A percentile compares a stretch with the other conserved stretches of the same genome.
Evolutionary conservation across 2,329 filamentous ascomycete species (phyloP).

Genomic region (Myotisia sp.): DNA sequence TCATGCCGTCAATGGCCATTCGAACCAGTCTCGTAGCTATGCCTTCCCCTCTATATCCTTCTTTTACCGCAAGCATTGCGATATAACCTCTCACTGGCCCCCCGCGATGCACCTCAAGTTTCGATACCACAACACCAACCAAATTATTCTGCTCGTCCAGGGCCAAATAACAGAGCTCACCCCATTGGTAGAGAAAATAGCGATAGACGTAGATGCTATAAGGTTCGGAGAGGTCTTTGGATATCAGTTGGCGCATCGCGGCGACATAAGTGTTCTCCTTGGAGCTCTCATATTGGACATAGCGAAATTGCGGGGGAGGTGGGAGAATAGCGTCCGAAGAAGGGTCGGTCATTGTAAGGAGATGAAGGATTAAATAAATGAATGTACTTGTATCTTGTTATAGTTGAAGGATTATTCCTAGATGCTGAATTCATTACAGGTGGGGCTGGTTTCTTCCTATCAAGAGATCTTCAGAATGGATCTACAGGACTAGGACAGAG

Average conservation of each 20-base stretch:
- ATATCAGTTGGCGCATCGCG: conserved; percentile 81
- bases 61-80: conserved; percentile 89
- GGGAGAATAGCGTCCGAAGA: conserved; percentile 4
- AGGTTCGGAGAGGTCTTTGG: conserved; percentile 89
- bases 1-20: conserved; percentile 84
- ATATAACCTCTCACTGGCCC: conserved; percentile 89
- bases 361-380: too few relatives aligned
- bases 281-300: conserved; percentile 44
- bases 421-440: too few relatives aligned
- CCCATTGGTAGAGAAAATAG: conserved; percentile 97
- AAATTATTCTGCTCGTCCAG: conserved; percentile 43
- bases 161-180: conserved; percentile 83
- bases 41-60: conserved; percentile 64
- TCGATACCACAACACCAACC: conserved; percentile 85
- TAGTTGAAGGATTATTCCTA: too few relatives aligned
- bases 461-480: too few relatives aligned
- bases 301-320: conserved; percentile 27
- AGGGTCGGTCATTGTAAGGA: conserved; percentile 3
- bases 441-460: too few relatives aligned
- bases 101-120: conserved; percentile 77
- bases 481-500: too few relatives aligned
- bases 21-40: conserved; percentile 83
- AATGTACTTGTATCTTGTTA: too few relatives aligned
- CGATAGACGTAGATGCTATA: conserved; percentile 99
- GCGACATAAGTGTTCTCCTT: conserved; percentile 58